A percentile compares a stretch with the other conserved stretches of the same genome.
Evolutionary conservation across 2,329 filamentous ascomycete genomes (phyloP).

Genomic region (Fusarium sp.): DNA sequence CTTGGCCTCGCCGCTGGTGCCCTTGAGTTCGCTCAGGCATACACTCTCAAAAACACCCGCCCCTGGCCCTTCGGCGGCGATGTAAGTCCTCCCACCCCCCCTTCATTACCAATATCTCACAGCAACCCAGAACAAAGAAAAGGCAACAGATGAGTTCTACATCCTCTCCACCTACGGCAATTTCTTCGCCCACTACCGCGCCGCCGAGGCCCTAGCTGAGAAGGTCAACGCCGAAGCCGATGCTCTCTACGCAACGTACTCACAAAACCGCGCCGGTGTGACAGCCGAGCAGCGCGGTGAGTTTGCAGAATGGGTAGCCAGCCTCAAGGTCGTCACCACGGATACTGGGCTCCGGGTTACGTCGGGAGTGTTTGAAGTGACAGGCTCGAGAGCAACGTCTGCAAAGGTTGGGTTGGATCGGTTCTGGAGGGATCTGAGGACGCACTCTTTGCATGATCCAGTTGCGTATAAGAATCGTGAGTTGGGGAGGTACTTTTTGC

Average conservation of each 20-base stretch:
- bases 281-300: constrained; percentile 68
- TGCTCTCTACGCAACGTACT: constrained; percentile 58
- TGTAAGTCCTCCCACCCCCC: constrained; percentile 48
- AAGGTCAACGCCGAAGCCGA: constrained; percentile 64
- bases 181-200: constrained; percentile 72
- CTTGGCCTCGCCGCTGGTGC: constrained; percentile 12
- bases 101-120: fast-evolving
- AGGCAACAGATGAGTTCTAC: constrained; percentile 73
- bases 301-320: constrained; percentile 67
- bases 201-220: constrained; percentile 70
- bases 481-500: constrained; percentile 67
- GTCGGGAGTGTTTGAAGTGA: constrained; percentile 63
- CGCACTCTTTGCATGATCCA: constrained; percentile 75
- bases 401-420: constrained; percentile 71
- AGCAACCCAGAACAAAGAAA: constrained; percentile 61
- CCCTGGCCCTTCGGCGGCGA: constrained; percentile 74
- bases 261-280: constrained; percentile 56
- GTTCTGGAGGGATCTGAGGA: constrained; percentile 75
- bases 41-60: constrained; percentile 68
- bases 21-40: constrained; percentile 61
- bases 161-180: constrained; percentile 74
- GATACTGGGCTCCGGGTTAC: constrained; percentile 71
- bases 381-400: constrained; percentile 64
- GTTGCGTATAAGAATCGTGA: constrained; percentile 76
- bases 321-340: constrained; percentile 52